Evolutionary conservation across 2,329 filamentous ascomycete species (phyloP), one percentile per base, ranked within the genome.

Genomic region (Ophiocordyceps unilateralis): DNA sequence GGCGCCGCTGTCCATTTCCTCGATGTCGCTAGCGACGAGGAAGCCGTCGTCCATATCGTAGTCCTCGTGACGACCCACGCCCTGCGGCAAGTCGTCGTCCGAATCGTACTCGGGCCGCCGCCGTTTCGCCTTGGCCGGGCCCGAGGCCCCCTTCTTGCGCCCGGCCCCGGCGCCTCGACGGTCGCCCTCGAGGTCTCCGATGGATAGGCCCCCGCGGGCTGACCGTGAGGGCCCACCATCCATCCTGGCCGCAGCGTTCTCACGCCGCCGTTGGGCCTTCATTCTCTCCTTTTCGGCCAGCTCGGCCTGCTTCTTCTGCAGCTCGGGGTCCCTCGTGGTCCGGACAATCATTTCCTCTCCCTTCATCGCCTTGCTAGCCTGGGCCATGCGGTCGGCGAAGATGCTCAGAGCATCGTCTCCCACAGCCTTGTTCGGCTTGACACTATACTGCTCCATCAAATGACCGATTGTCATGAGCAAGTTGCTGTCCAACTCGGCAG

Each of bases 21-120:
- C 83, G 45, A 85, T 81, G 49, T 86, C 83, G 52, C 80, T 86
- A 4, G 69, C 69, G 4, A 81, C 83, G 44, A 89, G 72, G 56
- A 89, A 89, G 45, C 81, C 83, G 53, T 89, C 83, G 28, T 81
- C 81, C 55, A 81, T 71, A 48, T 88, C 83, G 55, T 89, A 89
- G 49, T 85, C 81, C 49, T 88, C 81, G 46, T 80, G 72, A 42
- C 74, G 72, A 26, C 70, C 70, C 39, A 66, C 66, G 26, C 76
- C 74, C 32, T 72, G 70, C 15, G 76, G 74, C 30, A 78, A 67
- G 46, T 83, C 81, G 50, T 85, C 81, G 51, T 87, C 83, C 9
- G 84, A 84, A 52, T 88, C 82, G 47, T 85, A 83, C 50, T 83
- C 82, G 46, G 69, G 66, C 34, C 69, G 67, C 26, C 68, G 67